Evolutionary conservation across 129 eudicot genomes (phyloP), one percentile per base, ranked within the genome.

Genomic region (Artemisia argyi): DNA sequence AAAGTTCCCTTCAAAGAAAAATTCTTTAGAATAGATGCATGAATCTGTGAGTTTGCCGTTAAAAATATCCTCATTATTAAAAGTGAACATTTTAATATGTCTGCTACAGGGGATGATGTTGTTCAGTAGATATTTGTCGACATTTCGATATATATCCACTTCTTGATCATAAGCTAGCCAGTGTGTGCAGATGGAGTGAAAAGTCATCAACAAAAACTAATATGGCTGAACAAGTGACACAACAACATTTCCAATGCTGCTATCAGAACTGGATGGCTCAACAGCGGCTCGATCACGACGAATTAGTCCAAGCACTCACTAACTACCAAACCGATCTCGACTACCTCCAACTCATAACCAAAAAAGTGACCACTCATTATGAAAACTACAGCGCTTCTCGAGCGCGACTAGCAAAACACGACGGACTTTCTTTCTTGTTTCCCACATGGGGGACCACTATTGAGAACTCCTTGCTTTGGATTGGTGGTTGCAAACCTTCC

Each of bases 401-500:
- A 60, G 73, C 83, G 11, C 50, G 20, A 2, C 74, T 85, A 3
- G 85, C 81, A 30, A 48, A 66, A 61, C 83, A 73, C 48, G 76
- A 85, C 12, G 79, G 76, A 3, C 68, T 81, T 9, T 73, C 83
- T 11, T 73, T 76, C 44, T 10, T 85, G 57, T 67, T 81, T 12
- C 87, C 90, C 1, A 5, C 76, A 0, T 82, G 87, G 87, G 83
- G 87, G 26, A 55, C 79, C 49, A 68, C 85, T 1, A 69, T 79
- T 8, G 87, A 80, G 53, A 83, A 80, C 76, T 81, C 87, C 18
- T 68, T 68, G 48, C 80, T 78, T n/a, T 82, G 82, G 86, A 68
- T 82, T 5, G 86, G 80, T 46, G 86, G 86, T 12, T 82, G 83
- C 58, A 73, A 80, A 65, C 83, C 86, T 15, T 49, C 86, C 0